Evolutionary conservation across 495 filamentous ascomycete genomes (phyloP).

Genomic region (Usnea hakonensis): DNA sequence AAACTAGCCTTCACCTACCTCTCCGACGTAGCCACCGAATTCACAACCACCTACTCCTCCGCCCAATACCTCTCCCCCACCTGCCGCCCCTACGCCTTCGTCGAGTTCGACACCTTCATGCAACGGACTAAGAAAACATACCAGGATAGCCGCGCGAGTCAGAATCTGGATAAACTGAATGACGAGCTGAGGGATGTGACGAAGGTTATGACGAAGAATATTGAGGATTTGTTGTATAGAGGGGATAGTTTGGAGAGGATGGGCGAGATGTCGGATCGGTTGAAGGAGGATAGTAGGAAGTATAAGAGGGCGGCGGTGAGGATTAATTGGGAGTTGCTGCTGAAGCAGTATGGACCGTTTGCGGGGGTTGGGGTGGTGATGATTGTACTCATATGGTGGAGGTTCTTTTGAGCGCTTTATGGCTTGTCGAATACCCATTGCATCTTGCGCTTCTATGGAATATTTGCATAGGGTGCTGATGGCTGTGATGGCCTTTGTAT

Average conservation of each 20-base stretch:
- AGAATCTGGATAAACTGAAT: slow-evolving; percentile 82
- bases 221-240: slow-evolving; percentile 92
- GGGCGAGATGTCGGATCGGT: slow-evolving; percentile 81
- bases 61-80: slow-evolving; percentile 63
- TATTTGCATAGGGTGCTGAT: not conserved
- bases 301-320: slow-evolving; percentile 86
- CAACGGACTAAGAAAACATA: slow-evolving; percentile 87
- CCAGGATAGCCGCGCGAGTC: slow-evolving; percentile 79
- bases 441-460: not conserved
- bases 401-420: slow-evolving; percentile 59
- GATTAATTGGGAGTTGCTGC: slow-evolving; percentile 95
- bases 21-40: slow-evolving; percentile 81
- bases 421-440: not conserved
- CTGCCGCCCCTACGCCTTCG: slow-evolving; percentile 88
- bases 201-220: slow-evolving; percentile 99
- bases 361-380: slow-evolving; percentile 71
- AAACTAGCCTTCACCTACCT: slow-evolving; percentile 99
- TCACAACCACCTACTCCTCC: slow-evolving; percentile 73
- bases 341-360: slow-evolving; percentile 96
- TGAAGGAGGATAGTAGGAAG: slow-evolving; percentile 89
- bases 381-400: slow-evolving; percentile 80
- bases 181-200: slow-evolving; percentile 96
- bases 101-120: slow-evolving; percentile 98
- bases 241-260: slow-evolving; percentile 94
- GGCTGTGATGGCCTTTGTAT: not conserved